Conservation (phyloP, 179 eudicot species). For the Silene vulgaris region DNA sequence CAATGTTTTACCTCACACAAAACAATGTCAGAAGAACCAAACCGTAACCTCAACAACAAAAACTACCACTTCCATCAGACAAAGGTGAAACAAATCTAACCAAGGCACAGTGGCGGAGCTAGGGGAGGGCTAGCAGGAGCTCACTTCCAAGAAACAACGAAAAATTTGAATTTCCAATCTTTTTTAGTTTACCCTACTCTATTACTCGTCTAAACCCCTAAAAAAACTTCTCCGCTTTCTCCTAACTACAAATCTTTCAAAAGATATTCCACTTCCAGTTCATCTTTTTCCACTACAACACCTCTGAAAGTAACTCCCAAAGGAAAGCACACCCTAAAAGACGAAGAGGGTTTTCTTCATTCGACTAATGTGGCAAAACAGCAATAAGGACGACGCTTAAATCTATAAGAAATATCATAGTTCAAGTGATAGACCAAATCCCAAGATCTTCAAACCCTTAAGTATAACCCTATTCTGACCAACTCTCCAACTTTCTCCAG, state of each 20-base stretch:
- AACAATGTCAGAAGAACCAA: too few species aligned
- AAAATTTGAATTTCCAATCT: too few species aligned
- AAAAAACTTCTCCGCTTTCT: too few species aligned
- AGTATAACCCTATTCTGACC: background rate
- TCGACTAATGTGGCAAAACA: background rate
- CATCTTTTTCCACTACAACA: background rate
- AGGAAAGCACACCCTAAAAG: background rate
- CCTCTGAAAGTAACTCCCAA: background rate
- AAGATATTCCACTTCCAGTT: background rate
- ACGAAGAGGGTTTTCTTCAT: background rate
- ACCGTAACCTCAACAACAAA: background rate
- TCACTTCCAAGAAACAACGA: too few species aligned
- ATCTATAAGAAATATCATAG: background rate
- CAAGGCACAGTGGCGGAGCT: too few species aligned
- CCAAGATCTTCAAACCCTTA: background rate
- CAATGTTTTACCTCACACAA: background rate
- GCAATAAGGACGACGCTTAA: background rate
- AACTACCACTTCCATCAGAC: background rate
- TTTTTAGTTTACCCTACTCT: too few species aligned
- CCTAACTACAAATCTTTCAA: too few species aligned
- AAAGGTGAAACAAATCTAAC: background rate
- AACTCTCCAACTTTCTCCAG: background rate
- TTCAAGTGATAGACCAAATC: background rate
- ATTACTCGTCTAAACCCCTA: too few species aligned
- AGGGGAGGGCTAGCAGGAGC: too few species aligned